phyloP scores from a whole-genome alignment of 2,329 filamentous ascomycete species.

The Cylindrodendrum hubeiense region DNA sequence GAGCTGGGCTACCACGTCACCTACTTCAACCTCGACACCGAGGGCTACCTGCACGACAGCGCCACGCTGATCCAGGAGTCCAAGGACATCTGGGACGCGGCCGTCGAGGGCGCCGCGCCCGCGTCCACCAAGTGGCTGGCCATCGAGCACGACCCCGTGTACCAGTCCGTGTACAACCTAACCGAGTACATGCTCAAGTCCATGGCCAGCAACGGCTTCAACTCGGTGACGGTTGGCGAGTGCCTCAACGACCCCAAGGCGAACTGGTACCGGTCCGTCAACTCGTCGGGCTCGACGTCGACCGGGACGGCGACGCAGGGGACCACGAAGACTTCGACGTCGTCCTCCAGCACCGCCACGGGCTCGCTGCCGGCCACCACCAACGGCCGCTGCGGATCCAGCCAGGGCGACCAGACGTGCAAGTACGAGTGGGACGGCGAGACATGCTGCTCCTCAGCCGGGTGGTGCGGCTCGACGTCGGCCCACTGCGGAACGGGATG shows the following conservation, averaged over 20 bases:
- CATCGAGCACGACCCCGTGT: constrained; percentile 66
- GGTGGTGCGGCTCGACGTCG: constrained; percentile 53
- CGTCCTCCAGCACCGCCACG: constrained; percentile 22
- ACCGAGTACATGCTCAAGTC: constrained; percentile 56
- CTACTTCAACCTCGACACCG: constrained; percentile 72
- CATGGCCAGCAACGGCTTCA: constrained; percentile 56
- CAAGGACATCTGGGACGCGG: constrained; percentile 53
- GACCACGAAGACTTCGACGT: constrained; percentile 23
- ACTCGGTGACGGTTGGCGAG: constrained; percentile 61
- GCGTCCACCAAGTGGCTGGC: constrained; percentile 57
- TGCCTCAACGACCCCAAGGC: constrained; percentile 65
- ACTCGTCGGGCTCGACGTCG: constrained; percentile 5
- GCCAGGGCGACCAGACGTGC: constrained; percentile 37
- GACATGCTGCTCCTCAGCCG: constrained; percentile 40
- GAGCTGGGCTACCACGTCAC: constrained; percentile 68
- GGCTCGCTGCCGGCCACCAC: constrained; percentile 37
- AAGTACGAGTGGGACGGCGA: constrained; percentile 28
- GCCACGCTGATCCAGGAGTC: constrained; percentile 61
- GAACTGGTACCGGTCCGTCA: constrained; percentile 62
- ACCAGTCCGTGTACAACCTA: constrained; percentile 58
- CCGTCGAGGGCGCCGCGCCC: constrained; percentile 50
- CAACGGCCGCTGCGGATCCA: constrained; percentile 41
- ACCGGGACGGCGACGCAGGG: constrained; percentile 14
- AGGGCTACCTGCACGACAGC: constrained; percentile 67
- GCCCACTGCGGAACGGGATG: constrained; percentile 57